phyloP scores from a whole-genome alignment of 306 rosid species.

The Quercus ilex region DNA sequence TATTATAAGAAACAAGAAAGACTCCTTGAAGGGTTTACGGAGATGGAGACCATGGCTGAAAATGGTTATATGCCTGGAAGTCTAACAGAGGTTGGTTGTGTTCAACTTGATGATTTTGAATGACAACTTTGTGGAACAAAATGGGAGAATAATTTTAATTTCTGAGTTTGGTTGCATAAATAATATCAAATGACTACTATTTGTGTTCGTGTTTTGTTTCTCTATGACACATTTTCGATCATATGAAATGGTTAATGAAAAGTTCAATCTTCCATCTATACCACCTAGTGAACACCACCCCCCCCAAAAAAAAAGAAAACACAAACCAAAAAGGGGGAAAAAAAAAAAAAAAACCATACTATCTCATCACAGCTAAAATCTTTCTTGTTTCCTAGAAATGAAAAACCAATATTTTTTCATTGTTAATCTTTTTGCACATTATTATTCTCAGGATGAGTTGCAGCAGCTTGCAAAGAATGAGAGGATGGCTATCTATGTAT shows the following conservation, averaged over 20 bases:
- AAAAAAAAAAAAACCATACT: too few relatives aligned
- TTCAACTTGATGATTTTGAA: background rate
- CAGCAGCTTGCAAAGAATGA: conserved; percentile 64
- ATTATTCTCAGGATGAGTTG: conserved; percentile 53
- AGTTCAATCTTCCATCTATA: too few relatives aligned
- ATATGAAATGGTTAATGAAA: too few relatives aligned
- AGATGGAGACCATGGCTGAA: conserved; percentile 73
- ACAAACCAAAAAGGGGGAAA: background rate
- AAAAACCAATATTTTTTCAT: background rate
- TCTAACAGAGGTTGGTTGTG: conserved; percentile 60
- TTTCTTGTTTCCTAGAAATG: background rate
- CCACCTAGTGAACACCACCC: too few relatives aligned
- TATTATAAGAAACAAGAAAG: conserved; percentile 74
- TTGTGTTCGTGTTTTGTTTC: too few relatives aligned
- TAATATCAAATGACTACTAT: too few relatives aligned
- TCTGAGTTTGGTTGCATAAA: too few relatives aligned
- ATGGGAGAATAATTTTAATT: too few relatives aligned
- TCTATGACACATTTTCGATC: too few relatives aligned
- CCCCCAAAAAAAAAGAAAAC: too few relatives aligned
- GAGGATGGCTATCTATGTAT: conserved; percentile 47
- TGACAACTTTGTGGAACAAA: too few relatives aligned
- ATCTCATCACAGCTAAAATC: too few relatives aligned
- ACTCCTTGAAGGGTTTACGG: conserved; percentile 72
- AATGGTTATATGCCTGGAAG: conserved; percentile 55
- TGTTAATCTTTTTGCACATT: background rate